Evolutionary conservation across 1,139 yeast genomes (phyloP).

Genomic region (Suhomyces panamericanus): DNA sequence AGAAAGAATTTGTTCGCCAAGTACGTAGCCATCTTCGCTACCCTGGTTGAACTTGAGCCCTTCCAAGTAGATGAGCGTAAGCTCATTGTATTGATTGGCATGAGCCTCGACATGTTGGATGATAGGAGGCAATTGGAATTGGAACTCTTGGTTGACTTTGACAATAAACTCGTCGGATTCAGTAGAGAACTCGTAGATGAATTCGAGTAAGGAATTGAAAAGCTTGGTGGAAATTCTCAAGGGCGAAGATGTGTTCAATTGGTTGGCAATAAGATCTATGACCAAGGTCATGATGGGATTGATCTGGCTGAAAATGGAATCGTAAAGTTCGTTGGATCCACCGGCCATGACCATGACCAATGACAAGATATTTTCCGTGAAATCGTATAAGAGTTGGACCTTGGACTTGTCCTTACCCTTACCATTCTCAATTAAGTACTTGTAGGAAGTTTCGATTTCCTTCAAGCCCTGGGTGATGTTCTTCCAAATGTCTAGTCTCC

Average conservation of each 20-base stretch:
- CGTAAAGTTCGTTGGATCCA: slow-evolving; percentile 61
- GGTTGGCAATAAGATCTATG: slow-evolving; percentile 37
- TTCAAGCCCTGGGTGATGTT: slow-evolving; percentile 51
- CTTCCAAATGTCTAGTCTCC: slow-evolving; percentile 79
- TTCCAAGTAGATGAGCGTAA: slow-evolving; percentile 53
- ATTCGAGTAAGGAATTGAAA: slow-evolving; percentile 56
- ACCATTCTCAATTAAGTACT: slow-evolving; percentile 36
- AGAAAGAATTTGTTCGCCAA: slow-evolving; percentile 25
- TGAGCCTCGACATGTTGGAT: slow-evolving; percentile 18
- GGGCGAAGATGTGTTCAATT: slow-evolving; percentile 22
- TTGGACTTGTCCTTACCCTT: slow-evolving; percentile 42
- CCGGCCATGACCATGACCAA: slow-evolving; percentile 67
- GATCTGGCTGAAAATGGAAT: slow-evolving; percentile 46
- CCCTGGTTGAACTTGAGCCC: slow-evolving; percentile 63
- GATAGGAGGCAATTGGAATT: slow-evolving; percentile 26
- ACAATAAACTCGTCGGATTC: slow-evolving; percentile 61
- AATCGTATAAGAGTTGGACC: slow-evolving; percentile 55
- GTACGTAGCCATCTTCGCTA: slow-evolving; percentile 39
- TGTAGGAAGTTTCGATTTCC: slow-evolving; percentile 51
- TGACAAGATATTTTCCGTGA: slow-evolving; percentile 72
- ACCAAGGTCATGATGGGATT: slow-evolving; percentile 47
- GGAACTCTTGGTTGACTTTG: slow-evolving; percentile 21
- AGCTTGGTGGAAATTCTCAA: slow-evolving; percentile 44
- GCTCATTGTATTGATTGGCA: slow-evolving; percentile 28
- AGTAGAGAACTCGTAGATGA: slow-evolving; percentile 65